phyloP scores from a whole-genome alignment of 139 green algal genomes.

The Pseudopediastrum boryanum region DNA sequence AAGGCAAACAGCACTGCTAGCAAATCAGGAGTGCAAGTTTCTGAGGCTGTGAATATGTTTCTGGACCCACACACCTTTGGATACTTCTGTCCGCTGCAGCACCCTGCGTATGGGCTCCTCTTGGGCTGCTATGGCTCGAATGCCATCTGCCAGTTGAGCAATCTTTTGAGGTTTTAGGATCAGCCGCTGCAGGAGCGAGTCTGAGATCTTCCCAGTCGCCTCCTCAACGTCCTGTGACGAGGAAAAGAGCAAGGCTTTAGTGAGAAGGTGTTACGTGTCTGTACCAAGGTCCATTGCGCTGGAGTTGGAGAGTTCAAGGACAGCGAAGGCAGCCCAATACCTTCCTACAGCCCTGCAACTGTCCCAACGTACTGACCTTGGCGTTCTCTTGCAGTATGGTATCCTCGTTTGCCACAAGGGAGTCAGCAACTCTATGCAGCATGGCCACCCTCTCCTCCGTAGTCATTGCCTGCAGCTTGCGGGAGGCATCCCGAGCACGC shows the following conservation, averaged over 20 bases:
- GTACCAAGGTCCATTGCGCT: too few relatives aligned
- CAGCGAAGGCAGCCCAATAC: neutral
- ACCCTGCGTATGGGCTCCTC: conserved; percentile 83
- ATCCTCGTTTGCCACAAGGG: conserved; percentile 73
- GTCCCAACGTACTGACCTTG: conserved; percentile 25
- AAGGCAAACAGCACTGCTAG: too few relatives aligned
- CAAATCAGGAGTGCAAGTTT: too few relatives aligned
- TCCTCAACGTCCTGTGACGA: conserved; percentile 33
- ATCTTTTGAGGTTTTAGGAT: conserved; percentile 94
- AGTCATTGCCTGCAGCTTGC: conserved; percentile 80
- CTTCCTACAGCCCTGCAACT: neutral
- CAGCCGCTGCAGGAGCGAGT: conserved; percentile 91
- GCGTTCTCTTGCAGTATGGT: conserved; percentile 88
- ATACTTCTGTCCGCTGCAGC: conserved; percentile 79
- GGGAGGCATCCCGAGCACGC: conserved; percentile 75
- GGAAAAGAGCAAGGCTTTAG: too few relatives aligned
- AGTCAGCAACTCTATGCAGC: conserved; percentile 83
- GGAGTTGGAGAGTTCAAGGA: neutral
- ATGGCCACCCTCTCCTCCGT: conserved; percentile 69
- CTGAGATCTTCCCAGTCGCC: conserved; percentile 55
- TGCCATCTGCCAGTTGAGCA: conserved; percentile 85
- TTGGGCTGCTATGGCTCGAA: conserved; percentile 85
- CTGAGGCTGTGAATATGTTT: neutral
- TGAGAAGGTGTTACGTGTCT: too few relatives aligned
- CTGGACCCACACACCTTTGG: conserved; percentile 70